phyloP scores from a whole-genome alignment of 2,329 filamentous ascomycete species.

The Aureobasidium sp. region DNA sequence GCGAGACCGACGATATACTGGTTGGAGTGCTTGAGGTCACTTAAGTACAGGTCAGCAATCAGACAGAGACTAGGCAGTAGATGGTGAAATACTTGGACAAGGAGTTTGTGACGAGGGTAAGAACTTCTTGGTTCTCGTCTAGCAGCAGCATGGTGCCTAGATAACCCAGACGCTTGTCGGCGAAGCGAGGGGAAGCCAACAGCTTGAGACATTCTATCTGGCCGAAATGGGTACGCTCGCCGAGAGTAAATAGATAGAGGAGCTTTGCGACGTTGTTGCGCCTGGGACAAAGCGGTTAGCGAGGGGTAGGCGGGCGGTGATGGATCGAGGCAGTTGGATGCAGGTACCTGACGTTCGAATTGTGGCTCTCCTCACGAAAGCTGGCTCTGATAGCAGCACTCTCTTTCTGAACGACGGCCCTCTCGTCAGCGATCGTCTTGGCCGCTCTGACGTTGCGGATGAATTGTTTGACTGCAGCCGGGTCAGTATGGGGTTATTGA shows the following conservation, averaged over 20 bases:
- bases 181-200: conserved; percentile 90
- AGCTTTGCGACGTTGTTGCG: conserved; percentile 99
- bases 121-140: conserved; percentile 96
- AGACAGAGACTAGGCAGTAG: neutral
- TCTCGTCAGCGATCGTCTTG: conserved; percentile 98
- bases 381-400: conserved; percentile 95
- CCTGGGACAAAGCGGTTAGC: conserved; percentile 39
- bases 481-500: conserved; percentile 17
- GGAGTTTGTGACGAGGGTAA: conserved; percentile 96
- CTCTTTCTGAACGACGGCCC: conserved; percentile 97
- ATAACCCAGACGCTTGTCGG: conserved; percentile 93
- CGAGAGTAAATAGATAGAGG: conserved; percentile 93
- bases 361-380: conserved; percentile 92
- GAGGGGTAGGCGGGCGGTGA: neutral
- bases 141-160: conserved; percentile 91
- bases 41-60: conserved; percentile 30
- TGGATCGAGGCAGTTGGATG: conserved; percentile 8
- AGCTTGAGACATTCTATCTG: conserved; percentile 99
- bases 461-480: conserved; percentile 83
- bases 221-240: conserved; percentile 95
- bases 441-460: conserved; percentile 98
- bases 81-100: conserved; percentile 71
- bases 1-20: conserved; percentile 97
- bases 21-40: conserved; percentile 93
- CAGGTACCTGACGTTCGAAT: conserved; percentile 76